These are phyloP conservation scores for Russula abietina DNA, from an alignment of 768 basidiomycete genomes.

Conservation along the genomic window DNA sequence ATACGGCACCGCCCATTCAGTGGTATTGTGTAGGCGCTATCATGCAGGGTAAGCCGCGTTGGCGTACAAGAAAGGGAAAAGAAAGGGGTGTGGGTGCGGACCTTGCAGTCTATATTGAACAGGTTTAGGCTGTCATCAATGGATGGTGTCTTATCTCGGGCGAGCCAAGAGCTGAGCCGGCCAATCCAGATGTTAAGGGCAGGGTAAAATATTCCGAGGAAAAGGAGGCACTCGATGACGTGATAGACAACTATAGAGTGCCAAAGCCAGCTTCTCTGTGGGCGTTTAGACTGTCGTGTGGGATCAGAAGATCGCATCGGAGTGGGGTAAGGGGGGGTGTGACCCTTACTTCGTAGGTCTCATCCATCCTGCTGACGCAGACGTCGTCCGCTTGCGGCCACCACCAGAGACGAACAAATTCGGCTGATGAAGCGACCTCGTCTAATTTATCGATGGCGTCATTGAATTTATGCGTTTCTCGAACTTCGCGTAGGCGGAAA, in stretches of 20 bases:
- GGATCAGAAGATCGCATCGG: slow-evolving; percentile 12
- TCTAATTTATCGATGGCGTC: slow-evolving; percentile 56
- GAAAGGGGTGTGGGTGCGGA: slow-evolving; percentile 35
- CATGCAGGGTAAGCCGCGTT: background rate
- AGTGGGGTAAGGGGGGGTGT: background rate
- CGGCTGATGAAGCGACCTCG: slow-evolving; percentile 50
- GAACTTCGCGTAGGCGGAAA: slow-evolving; percentile 73
- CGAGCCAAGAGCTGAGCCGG: slow-evolving; percentile 63
- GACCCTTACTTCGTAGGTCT: slow-evolving; percentile 68
- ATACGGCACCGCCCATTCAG: slow-evolving; percentile 90
- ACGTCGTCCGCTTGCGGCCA: slow-evolving; percentile 73
- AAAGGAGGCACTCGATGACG: slow-evolving; percentile 76
- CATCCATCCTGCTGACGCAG: slow-evolving; percentile 65
- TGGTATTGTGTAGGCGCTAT: slow-evolving; percentile 88
- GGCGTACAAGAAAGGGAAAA: background rate
- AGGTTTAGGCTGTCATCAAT: slow-evolving; percentile 77
- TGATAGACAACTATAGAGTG: slow-evolving; percentile 71
- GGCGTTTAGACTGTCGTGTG: slow-evolving; percentile 41
- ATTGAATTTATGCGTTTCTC: slow-evolving; percentile 56
- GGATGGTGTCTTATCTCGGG: slow-evolving; percentile 45
- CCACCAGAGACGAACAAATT: slow-evolving; percentile 97
- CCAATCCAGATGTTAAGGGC: slow-evolving; percentile 59
- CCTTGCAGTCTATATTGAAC: slow-evolving; percentile 91
- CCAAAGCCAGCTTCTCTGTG: slow-evolving; percentile 60
- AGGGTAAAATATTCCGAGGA: slow-evolving; percentile 61